Evolutionary conservation across 2,329 filamentous ascomycete species (phyloP).

Genomic region (Claviceps spartinae): DNA sequence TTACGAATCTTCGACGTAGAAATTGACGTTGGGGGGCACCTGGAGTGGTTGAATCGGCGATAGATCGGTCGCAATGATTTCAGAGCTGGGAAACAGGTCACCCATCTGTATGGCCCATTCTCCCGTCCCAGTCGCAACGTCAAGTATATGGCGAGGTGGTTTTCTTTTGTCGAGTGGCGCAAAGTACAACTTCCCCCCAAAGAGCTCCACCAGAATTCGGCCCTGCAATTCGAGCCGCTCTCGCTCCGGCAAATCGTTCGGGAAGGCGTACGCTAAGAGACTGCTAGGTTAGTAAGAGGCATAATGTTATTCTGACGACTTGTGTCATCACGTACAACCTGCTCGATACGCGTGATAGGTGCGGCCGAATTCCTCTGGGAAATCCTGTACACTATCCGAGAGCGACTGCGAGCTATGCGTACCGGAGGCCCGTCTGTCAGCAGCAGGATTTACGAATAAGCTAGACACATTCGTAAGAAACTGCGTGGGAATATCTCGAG

Average conservation of each 20-base stretch:
- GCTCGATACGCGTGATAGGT: constrained; percentile 34
- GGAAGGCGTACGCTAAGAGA: constrained; percentile 29
- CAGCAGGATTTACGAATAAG: not conserved
- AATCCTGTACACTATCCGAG: constrained; percentile 27
- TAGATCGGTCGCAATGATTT: constrained; percentile 50
- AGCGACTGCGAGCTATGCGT: constrained; percentile 22
- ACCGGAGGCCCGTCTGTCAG: not conserved
- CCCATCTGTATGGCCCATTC: constrained; percentile 57
- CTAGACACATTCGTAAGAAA: too few relatives aligned
- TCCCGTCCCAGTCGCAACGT: constrained; percentile 32
- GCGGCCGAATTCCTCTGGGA: constrained; percentile 29
- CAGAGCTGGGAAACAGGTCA: constrained; percentile 42
- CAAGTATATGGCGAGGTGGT: constrained; percentile 25
- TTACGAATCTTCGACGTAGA: constrained; percentile 54
- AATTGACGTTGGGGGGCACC: constrained; percentile 61
- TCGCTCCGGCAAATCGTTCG: constrained; percentile 29
- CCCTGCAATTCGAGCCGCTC: constrained; percentile 29
- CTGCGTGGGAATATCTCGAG: not conserved
- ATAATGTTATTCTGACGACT: not conserved
- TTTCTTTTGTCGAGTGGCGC: constrained; percentile 24
- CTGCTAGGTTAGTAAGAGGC: constrained; percentile 3
- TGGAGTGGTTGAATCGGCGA: constrained; percentile 52
- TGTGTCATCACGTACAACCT: constrained; percentile 26
- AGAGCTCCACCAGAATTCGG: constrained; percentile 23
- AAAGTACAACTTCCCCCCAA: constrained; percentile 27